Evolutionary conservation across 768 basidiomycete species (phyloP).

Genomic region (Hirschioporus abietinus): DNA sequence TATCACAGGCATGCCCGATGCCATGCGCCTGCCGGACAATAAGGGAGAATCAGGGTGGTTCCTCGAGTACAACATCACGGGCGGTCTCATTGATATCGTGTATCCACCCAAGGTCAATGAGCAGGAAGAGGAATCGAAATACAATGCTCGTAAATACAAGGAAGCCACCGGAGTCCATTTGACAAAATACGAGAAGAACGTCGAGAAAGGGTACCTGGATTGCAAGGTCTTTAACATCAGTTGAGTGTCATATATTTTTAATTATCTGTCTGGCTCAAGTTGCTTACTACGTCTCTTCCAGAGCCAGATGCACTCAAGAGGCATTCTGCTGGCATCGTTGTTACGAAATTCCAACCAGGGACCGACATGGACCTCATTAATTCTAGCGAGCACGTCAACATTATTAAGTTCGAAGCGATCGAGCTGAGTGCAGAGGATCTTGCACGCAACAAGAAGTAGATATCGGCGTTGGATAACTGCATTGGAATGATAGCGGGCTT

Average conservation of each 20-base stretch:
- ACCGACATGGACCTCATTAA: background rate
- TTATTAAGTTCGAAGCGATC: background rate
- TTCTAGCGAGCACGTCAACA: background rate
- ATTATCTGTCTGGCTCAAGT: background rate
- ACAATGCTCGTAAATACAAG: background rate
- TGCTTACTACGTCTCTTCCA: background rate
- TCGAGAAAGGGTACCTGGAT: background rate
- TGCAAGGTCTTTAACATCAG: background rate
- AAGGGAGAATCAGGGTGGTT: background rate
- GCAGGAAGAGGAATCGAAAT: background rate
- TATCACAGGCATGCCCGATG: background rate
- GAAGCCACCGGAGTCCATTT: background rate
- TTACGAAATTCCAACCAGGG: background rate
- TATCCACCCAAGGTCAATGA: too few species aligned
- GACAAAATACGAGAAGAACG: background rate
- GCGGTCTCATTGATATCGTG: too few species aligned
- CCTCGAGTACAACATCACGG: background rate
- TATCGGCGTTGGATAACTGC: background rate
- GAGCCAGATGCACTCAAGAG: background rate
- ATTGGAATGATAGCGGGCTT: too few species aligned
- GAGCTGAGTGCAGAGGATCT: background rate
- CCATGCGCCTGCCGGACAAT: background rate
- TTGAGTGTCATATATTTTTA: background rate
- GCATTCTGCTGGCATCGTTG: background rate
- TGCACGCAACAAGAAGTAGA: background rate